These are phyloP conservation scores for Orbilia javanica DNA, from an alignment of 2,329 filamentous ascomycete genomes.

Conservation along the genomic window DNA sequence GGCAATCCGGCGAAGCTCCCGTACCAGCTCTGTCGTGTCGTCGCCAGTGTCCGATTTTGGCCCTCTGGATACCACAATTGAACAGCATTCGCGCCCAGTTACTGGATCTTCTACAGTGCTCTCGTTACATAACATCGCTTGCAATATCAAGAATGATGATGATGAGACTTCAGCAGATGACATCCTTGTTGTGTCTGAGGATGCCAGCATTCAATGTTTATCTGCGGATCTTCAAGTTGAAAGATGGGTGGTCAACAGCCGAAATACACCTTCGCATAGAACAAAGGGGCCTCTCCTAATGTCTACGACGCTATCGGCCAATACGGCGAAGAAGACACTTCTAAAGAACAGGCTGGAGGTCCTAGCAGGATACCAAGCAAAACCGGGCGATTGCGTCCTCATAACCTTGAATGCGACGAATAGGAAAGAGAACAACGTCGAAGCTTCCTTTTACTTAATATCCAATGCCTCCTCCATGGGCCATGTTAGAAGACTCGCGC, in stretches of 20 bases:
- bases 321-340: conserved; percentile 50
- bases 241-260: conserved; percentile 55
- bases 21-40: conserved; percentile 52
- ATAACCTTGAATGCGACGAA: conserved; percentile 35
- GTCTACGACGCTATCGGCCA: conserved; percentile 38
- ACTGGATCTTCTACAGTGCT: conserved; percentile 27
- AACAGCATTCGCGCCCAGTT: conserved; percentile 45
- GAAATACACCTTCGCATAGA: conserved; percentile 54
- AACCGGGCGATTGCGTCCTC: conserved; percentile 43
- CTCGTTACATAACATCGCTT: conserved; percentile 34
- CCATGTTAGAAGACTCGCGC: conserved; percentile 43
- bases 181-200: conserved; percentile 55
- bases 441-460: conserved; percentile 50
- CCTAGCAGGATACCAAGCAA: conserved; percentile 48
- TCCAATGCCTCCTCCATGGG: conserved; percentile 42
- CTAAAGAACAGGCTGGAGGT: conserved; percentile 48
- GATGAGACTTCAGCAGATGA: conserved; percentile 29
- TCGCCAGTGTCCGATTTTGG: conserved; percentile 52
- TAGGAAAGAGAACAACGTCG: conserved; percentile 51
- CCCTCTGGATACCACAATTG: conserved; percentile 52
- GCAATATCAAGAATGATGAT: conserved; percentile 1
- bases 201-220: conserved; percentile 53
- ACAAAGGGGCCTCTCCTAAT: conserved; percentile 47
- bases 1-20: conserved; percentile 43
- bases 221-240: conserved; percentile 52